Percentiles rank a stretch among this genome's conserved stretches.
Evolutionary conservation across 495 filamentous ascomycete species (phyloP).

Genomic region (Rhizodiscina lignyota): DNA sequence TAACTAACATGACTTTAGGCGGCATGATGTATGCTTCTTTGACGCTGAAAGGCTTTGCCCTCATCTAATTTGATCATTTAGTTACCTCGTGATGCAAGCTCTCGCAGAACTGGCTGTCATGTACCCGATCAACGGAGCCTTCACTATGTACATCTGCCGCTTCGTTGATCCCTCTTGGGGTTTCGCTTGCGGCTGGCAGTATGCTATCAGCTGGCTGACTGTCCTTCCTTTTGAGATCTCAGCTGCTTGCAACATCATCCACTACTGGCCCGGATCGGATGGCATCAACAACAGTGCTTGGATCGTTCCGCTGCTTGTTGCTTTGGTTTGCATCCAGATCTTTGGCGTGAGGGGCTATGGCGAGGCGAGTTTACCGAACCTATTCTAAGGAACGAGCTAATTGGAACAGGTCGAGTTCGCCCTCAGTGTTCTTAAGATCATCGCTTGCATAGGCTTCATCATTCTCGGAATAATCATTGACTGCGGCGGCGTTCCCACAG

Average conservation of each 20-base stretch:
- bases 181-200: conserved; percentile 37
- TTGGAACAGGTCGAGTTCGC: conserved; percentile 28
- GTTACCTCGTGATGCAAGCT: conserved; percentile 33
- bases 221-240: conserved; percentile 31
- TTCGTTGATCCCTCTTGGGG: conserved; percentile 44
- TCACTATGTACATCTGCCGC: conserved; percentile 35
- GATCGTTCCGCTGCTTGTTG: conserved; percentile 29
- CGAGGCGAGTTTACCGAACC: too few species aligned
- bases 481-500: conserved; percentile 16
- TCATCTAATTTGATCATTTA: conserved; percentile 55
- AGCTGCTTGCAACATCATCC: conserved; percentile 39
- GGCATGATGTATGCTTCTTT: too few species aligned
- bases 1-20: too few species aligned
- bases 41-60: conserved; percentile 30
- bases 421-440: conserved; percentile 31
- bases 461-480: conserved; percentile 18
- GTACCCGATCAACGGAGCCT: conserved; percentile 49
- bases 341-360: conserved; percentile 34
- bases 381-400: too few species aligned
- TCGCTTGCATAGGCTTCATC: conserved; percentile 28
- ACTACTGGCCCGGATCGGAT: conserved; percentile 34
- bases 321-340: conserved; percentile 27
- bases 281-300: conserved; percentile 27
- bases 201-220: conserved; percentile 28
- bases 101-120: conserved; percentile 54